Evolutionary conservation across 495 filamentous ascomycete genomes (phyloP).

Genomic region (Trichoderma gamsii): DNA sequence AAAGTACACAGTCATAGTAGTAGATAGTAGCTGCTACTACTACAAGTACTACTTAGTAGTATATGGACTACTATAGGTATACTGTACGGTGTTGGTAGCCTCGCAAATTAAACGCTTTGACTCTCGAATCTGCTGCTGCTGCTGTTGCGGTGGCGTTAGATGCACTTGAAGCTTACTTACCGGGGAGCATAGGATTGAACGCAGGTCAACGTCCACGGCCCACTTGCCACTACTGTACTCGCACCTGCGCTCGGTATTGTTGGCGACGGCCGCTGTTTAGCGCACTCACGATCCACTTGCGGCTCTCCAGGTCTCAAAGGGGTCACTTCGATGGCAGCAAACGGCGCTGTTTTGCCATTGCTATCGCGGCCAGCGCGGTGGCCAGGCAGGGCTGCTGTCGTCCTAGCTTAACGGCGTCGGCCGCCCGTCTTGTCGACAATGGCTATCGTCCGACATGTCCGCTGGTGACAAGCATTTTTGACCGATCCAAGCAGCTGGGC

Average conservation of each 20-base stretch:
- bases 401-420: not conserved
- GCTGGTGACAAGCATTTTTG: slow-evolving; percentile 6
- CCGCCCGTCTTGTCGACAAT: not conserved
- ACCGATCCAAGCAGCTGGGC: slow-evolving; percentile 7
- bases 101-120: not conserved
- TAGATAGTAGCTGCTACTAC: not conserved
- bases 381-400: not conserved
- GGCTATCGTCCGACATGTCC: slow-evolving; percentile 12
- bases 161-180: too few species aligned
- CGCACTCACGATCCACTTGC: slow-evolving; percentile 1
- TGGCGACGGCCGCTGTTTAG: not conserved
- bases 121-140: not conserved
- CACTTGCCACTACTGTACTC: not conserved
- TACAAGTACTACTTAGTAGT: too few species aligned
- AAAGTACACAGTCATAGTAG: not conserved
- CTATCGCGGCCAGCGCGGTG: not conserved
- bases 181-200: not conserved
- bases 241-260: not conserved
- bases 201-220: not conserved
- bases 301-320: slow-evolving; percentile 7
- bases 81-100: not conserved
- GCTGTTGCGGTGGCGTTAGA: not conserved
- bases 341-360: not conserved
- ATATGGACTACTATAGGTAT: too few species aligned
- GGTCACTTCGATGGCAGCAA: not conserved